Base-by-base conservation (phyloP, 2,329 filamentous ascomycete genomes). In the Hymenoscyphus albidus region DNA sequence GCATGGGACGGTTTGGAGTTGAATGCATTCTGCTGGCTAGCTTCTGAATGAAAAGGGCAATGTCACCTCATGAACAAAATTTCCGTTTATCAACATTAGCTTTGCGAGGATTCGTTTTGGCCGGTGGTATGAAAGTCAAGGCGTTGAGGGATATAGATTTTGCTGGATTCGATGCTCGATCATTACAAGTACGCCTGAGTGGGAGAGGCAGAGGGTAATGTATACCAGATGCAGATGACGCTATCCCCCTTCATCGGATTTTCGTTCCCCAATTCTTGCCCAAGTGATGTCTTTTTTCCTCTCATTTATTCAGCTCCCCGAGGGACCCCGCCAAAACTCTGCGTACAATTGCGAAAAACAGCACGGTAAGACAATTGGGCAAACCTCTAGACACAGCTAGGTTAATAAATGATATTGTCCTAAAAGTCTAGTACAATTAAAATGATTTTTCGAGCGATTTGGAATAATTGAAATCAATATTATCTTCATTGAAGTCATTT, bases 1-100 rank as follows among this genome's bases (percentile, higher is more conserved):
- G 69, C 68, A 67, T 65, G 66, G 65, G 65, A 59, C 67, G 68
- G 69, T 64, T 54, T 69, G 71, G 72, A 72, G 71, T 72, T 74
- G 70, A 65, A 58, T 70, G 68, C 69, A 73, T 73, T 73, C 67
- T 68, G 70, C 71, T 71, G 70, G 70, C 68, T 72, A 71, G 72
- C 70, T 72, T 67, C 66, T 71, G 71, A 73, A 74, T 74, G 68
- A 73, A 73, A 73, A 69, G 71, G 68, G 70, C 68, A 69, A 69
- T 62, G 68, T 69, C 62, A 63, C 64, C 10, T 27, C 59, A 48
- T 42, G 38, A 39, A 51, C 10, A 54, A 48, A 16, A 16, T 48
- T 32, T 38, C 32, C n/a, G 31, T 38, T 13, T n/a, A 57, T 54
- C 18, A 54, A 54, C 18, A 54, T 54, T 18, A 27, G 48, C 48